Conservation (phyloP, 1,284 basidiomycete species). For the Apiotrichum veenhuisii region DNA sequence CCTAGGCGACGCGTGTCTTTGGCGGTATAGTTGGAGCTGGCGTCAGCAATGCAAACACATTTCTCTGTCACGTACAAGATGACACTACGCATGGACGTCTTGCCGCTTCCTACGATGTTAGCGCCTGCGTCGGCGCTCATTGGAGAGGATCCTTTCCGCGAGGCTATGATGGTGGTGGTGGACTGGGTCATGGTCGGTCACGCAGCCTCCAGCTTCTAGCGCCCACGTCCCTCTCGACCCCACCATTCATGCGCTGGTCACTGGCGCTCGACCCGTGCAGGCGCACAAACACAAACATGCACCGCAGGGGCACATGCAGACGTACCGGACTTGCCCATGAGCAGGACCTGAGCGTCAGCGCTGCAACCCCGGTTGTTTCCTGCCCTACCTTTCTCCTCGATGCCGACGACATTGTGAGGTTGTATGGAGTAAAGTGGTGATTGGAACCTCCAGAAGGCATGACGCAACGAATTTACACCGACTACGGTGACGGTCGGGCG, state of each 20-base stretch:
- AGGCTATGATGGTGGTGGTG: no score
- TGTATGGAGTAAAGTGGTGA: slow-evolving; percentile 6
- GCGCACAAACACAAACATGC: no score
- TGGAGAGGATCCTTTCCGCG: no score
- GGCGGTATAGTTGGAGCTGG: slow-evolving; percentile 87
- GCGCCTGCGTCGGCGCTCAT: no score
- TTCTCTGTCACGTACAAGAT: slow-evolving; percentile 71
- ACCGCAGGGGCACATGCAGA: no score
- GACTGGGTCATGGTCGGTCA: no score
- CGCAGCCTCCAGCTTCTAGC: no score
- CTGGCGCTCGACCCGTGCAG: no score
- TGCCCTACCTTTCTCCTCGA: slow-evolving; percentile 38
- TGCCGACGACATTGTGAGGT: slow-evolving; percentile 32
- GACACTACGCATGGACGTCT: slow-evolving; percentile 96
- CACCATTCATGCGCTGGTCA: no score
- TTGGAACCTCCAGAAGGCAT: background rate
- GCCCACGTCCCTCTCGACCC: no score
- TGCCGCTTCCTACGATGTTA: slow-evolving; percentile 52
- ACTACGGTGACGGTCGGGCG: background rate
- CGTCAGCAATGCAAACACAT: background rate
- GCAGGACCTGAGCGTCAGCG: slow-evolving; percentile 57
- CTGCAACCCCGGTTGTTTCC: background rate
- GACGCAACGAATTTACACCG: background rate
- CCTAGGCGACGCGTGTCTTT: slow-evolving; percentile 83
- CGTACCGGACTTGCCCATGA: slow-evolving; percentile 84